phyloP scores from a whole-genome alignment of 495 filamentous ascomycete genomes.

The Sordaria brevicollis region DNA sequence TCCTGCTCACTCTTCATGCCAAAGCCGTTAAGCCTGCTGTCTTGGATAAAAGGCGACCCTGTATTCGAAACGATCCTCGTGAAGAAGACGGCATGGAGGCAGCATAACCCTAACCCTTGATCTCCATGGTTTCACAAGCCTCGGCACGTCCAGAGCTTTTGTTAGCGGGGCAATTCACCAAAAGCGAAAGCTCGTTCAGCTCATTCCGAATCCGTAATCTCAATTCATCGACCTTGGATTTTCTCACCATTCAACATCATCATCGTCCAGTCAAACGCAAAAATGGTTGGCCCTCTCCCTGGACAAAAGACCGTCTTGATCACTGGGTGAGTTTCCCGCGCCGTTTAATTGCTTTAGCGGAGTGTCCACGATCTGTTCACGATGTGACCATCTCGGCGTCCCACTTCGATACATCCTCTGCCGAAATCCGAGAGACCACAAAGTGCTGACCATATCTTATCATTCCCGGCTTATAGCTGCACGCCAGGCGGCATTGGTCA shows the following conservation, averaged over 20 bases:
- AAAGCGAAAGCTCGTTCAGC: not conserved
- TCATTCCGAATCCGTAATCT: not conserved
- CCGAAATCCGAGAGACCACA: not conserved
- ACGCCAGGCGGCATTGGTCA: conserved; percentile 45
- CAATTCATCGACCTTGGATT: not conserved
- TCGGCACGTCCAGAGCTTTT: not conserved
- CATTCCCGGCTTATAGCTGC: conserved; percentile 26
- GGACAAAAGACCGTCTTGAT: conserved; percentile 42
- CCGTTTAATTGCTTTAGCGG: not conserved
- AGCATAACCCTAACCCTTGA: not conserved
- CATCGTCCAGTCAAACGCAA: not conserved
- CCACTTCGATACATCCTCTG: not conserved
- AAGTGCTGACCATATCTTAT: not conserved
- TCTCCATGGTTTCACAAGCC: not conserved
- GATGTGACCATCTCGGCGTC: not conserved
- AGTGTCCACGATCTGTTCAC: not conserved
- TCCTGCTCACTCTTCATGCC: not conserved
- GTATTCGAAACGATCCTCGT: not conserved
- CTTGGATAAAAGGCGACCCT: not conserved
- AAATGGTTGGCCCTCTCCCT: conserved; percentile 16
- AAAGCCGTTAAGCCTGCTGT: too few species aligned
- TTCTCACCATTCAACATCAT: not conserved
- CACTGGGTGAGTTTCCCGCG: conserved; percentile 30
- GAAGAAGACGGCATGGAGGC: not conserved
- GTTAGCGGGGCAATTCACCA: not conserved